Percentiles rank a stretch among this genome's conserved stretches.
phyloP scores from a whole-genome alignment of 2,329 filamentous ascomycete species.

The Trichothecium roseum region DNA sequence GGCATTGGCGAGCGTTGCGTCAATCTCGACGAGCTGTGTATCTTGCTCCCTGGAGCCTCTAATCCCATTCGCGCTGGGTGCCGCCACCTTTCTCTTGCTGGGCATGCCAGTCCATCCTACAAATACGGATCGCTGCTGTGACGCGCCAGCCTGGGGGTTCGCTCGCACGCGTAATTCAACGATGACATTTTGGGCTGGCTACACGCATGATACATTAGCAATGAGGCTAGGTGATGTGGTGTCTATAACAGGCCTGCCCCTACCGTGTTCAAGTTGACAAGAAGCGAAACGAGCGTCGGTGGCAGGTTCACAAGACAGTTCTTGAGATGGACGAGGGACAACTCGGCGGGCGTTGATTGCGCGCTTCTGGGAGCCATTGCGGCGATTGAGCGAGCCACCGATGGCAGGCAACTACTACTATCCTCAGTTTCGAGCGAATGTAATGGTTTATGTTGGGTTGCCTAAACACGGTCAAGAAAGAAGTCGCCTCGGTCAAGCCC shows the following conservation, averaged over 20 bases:
- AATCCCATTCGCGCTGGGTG: slow-evolving; percentile 54
- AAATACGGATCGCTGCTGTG: slow-evolving; percentile 61
- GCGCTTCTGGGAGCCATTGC: slow-evolving; percentile 39
- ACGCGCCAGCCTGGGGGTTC: slow-evolving; percentile 30
- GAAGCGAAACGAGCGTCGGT: slow-evolving; percentile 67
- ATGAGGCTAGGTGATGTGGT: background rate
- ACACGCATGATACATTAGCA: slow-evolving; percentile 11
- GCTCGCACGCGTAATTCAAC: slow-evolving; percentile 73
- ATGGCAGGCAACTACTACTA: background rate
- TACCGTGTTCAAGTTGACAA: slow-evolving; percentile 86
- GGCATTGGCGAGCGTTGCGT: slow-evolving; percentile 70
- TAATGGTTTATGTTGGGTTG: no score
- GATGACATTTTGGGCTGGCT: slow-evolving; percentile 92
- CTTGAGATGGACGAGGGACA: slow-evolving; percentile 79
- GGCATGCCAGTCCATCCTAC: slow-evolving; percentile 97
- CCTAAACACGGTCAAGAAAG: no score
- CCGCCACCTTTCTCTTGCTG: slow-evolving; percentile 71
- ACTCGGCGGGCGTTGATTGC: slow-evolving; percentile 64
- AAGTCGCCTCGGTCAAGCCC: no score
- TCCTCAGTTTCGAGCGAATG: background rate
- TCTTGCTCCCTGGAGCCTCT: slow-evolving; percentile 63
- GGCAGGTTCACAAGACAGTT: slow-evolving; percentile 94
- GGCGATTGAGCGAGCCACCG: background rate
- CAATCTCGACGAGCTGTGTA: slow-evolving; percentile 69
- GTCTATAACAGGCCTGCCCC: no score